Conservation (phyloP, 176 grass and related monocot species). For the Tillandsia leiboldiana region DNA sequence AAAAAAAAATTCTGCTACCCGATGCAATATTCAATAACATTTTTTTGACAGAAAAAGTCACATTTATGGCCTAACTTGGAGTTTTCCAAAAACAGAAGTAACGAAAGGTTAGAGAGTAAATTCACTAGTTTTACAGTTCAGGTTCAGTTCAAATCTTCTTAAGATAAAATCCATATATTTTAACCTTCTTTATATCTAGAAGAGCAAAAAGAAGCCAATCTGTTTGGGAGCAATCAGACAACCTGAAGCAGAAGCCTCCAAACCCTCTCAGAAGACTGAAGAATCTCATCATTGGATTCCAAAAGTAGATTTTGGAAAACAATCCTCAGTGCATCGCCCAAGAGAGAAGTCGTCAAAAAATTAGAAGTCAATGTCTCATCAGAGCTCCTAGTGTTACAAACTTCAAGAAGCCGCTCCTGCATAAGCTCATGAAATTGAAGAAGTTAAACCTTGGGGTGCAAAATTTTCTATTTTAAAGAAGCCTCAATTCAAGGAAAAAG, state of each 20-base stretch:
- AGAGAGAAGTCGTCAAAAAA: constrained; percentile 78
- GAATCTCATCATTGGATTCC: constrained; percentile 93
- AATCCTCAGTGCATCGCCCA: constrained; percentile 84
- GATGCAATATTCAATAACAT: no score
- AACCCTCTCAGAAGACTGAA: constrained; percentile 85
- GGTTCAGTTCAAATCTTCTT: no score
- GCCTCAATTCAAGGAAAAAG: neutral
- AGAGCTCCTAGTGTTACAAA: constrained; percentile 58
- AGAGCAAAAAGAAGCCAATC: neutral
- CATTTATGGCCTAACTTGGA: no score
- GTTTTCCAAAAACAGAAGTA: no score
- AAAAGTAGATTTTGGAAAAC: constrained; percentile 96
- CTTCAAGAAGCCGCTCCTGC: constrained; percentile 92
- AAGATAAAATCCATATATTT: neutral
- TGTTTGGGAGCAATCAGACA: neutral
- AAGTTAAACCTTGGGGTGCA: no score
- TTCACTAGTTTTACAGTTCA: no score
- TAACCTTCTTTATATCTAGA: neutral
- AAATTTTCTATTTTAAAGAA: neutral
- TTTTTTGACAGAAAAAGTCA: no score
- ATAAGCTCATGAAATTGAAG: constrained; percentile 9
- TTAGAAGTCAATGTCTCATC: constrained; percentile 32
- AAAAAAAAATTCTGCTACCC: no score
- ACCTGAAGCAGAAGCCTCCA: constrained; percentile 98
- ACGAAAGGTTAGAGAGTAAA: no score